phyloP scores from a whole-genome alignment of 139 green algal genomes.

The Chlamydomonas schloesseri region DNA sequence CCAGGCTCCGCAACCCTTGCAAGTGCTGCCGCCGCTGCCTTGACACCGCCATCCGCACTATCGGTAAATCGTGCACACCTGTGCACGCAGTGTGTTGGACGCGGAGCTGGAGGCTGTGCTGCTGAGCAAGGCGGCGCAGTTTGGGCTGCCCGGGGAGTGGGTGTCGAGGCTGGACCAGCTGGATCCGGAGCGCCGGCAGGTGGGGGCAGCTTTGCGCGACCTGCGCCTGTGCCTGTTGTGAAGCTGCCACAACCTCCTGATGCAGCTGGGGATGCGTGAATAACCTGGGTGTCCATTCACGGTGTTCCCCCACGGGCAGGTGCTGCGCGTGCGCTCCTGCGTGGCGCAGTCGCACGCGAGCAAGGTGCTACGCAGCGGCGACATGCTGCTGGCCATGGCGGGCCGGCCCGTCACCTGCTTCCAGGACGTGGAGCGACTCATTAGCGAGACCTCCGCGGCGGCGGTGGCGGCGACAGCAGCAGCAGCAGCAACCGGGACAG shows the following conservation, averaged over 20 bases:
- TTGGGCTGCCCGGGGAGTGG: constrained; percentile 80
- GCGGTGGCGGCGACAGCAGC: constrained; percentile 22
- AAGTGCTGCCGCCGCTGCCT: too few relatives aligned
- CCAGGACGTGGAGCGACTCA: constrained; percentile 72
- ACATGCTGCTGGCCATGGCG: constrained; percentile 85
- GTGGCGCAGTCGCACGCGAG: constrained; percentile 48
- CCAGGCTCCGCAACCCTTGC: too few relatives aligned
- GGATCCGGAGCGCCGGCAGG: constrained; percentile 82
- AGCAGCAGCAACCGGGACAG: neutral
- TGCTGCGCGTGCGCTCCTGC: constrained; percentile 77
- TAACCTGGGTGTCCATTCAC: too few relatives aligned
- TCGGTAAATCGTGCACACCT: too few relatives aligned
- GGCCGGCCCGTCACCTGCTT: constrained; percentile 79
- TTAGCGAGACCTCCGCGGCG: constrained; percentile 30
- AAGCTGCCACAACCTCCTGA: too few relatives aligned
- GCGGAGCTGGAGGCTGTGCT: constrained; percentile 86
- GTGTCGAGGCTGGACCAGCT: constrained; percentile 71
- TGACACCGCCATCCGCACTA: too few relatives aligned
- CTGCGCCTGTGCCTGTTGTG: too few relatives aligned
- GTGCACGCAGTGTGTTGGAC: constrained; percentile 72
- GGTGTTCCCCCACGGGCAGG: too few relatives aligned
- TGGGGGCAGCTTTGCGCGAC: neutral
- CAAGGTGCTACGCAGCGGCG: constrained; percentile 76
- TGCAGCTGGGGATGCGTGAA: too few relatives aligned
- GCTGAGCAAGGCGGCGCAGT: constrained; percentile 86